Evolutionary conservation across 2,329 filamentous ascomycete species (phyloP).

Genomic region (Alternaria sp.): DNA sequence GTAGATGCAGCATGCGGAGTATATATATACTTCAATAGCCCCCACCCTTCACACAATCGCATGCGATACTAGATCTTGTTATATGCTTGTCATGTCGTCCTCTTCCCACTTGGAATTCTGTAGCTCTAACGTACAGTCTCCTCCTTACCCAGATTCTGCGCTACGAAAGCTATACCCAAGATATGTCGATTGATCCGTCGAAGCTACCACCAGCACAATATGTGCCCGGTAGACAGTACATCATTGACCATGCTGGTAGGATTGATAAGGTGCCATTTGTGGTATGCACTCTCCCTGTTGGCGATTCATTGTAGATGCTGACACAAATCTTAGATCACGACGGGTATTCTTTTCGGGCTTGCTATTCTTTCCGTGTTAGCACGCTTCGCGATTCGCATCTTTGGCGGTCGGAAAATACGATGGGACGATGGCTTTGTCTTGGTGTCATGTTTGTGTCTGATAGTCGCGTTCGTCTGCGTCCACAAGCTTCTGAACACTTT

Average conservation of each 20-base stretch:
- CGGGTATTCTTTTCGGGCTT: conserved; percentile 1
- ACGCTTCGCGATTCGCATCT: conserved; percentile 9
- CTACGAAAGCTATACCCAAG: not conserved
- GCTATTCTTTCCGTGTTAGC: conserved; percentile 2
- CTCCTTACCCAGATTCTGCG: not conserved
- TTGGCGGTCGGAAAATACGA: conserved; percentile 5
- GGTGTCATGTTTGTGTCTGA: not conserved
- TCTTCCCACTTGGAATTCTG: not conserved
- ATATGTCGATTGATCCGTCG: not conserved
- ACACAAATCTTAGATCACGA: not conserved
- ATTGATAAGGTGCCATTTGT: conserved; percentile 4
- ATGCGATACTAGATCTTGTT: not conserved
- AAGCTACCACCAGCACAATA: conserved; percentile 7
- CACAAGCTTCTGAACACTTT: conserved; percentile 9
- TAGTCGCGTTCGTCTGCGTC: not conserved
- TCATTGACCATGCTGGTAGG: conserved; percentile 4
- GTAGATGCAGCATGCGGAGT: not conserved
- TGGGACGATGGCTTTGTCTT: conserved; percentile 9
- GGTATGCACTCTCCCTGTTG: not conserved
- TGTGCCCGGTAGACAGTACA: conserved; percentile 3
- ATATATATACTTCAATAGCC: not conserved
- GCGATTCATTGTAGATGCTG: not conserved
- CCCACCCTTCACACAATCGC: not conserved
- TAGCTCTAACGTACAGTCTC: not conserved
- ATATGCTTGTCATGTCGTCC: not conserved